Conservation (phyloP, 306 rosid genomes). For the Inga leiocalycina region DNA sequence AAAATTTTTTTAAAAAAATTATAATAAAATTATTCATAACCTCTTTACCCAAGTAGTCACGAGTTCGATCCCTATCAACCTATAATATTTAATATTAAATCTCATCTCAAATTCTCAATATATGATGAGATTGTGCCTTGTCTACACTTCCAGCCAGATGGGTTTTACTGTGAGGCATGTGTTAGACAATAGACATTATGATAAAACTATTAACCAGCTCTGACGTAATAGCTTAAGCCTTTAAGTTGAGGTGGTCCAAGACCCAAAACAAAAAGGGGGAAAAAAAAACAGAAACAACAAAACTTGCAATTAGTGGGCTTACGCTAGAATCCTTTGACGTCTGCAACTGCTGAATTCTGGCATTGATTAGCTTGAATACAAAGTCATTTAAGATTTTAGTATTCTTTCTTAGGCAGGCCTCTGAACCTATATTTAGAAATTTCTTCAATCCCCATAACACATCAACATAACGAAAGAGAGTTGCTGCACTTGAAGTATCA, state of each 20-base stretch:
- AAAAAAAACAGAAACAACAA: neutral
- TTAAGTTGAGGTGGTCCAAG: neutral
- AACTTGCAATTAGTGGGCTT: conserved; percentile 37
- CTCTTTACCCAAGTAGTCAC: neutral
- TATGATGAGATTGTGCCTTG: neutral
- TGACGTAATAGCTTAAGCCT: neutral
- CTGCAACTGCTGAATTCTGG: conserved; percentile 54
- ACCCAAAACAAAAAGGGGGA: neutral
- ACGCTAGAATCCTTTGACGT: conserved; percentile 47
- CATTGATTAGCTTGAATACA: conserved; percentile 54
- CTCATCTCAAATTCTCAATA: neutral
- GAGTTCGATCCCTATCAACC: neutral
- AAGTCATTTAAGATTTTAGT: conserved; percentile 52
- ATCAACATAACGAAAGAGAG: conserved; percentile 68
- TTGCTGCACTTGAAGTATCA: conserved; percentile 62
- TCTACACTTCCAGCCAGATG: neutral
- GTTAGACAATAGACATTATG: neutral
- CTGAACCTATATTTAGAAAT: conserved; percentile 71
- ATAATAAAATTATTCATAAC: neutral
- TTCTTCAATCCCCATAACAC: conserved; percentile 74
- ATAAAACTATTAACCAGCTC: neutral
- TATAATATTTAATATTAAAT: neutral
- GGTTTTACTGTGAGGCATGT: neutral
- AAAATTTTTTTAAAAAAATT: too few relatives aligned
- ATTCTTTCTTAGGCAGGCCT: conserved; percentile 49